Conservation (phyloP, 2,329 filamentous ascomycete genomes). For the Penicillium sp. region DNA sequence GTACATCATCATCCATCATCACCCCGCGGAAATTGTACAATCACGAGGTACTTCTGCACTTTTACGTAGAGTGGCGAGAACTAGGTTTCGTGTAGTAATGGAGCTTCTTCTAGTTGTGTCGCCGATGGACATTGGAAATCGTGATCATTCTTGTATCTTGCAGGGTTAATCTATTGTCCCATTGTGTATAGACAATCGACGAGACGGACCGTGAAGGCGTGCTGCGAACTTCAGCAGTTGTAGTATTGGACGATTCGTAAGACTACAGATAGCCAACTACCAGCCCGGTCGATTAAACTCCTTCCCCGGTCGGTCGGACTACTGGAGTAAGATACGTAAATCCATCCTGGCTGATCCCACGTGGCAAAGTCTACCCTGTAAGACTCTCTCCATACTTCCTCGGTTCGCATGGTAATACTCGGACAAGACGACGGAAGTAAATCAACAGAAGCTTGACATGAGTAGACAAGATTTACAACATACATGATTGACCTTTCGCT, state of each 20-base stretch:
- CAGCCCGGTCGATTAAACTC: background rate
- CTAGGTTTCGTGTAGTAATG: too few relatives aligned
- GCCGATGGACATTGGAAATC: too few relatives aligned
- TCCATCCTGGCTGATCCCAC: slow-evolving; percentile 19
- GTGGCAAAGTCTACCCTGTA: slow-evolving; percentile 21
- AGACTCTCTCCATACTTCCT: background rate
- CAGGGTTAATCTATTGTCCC: too few relatives aligned
- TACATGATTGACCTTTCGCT: background rate
- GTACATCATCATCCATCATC: background rate
- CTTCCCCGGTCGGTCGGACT: background rate
- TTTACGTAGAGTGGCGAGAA: background rate
- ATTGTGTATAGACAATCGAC: too few relatives aligned
- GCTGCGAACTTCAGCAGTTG: background rate
- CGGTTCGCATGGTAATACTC: background rate
- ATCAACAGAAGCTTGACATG: background rate
- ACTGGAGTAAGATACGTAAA: background rate
- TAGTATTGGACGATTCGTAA: too few relatives aligned
- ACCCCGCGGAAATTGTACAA: background rate
- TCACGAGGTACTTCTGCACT: too few relatives aligned
- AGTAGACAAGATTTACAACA: background rate
- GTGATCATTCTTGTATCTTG: too few relatives aligned
- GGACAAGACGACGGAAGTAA: background rate
- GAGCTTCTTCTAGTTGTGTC: too few relatives aligned
- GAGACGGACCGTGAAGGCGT: too few relatives aligned
- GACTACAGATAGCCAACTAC: too few relatives aligned